phyloP scores from a whole-genome alignment of 495 filamentous ascomycete genomes.

The Neurospora pannonica region DNA sequence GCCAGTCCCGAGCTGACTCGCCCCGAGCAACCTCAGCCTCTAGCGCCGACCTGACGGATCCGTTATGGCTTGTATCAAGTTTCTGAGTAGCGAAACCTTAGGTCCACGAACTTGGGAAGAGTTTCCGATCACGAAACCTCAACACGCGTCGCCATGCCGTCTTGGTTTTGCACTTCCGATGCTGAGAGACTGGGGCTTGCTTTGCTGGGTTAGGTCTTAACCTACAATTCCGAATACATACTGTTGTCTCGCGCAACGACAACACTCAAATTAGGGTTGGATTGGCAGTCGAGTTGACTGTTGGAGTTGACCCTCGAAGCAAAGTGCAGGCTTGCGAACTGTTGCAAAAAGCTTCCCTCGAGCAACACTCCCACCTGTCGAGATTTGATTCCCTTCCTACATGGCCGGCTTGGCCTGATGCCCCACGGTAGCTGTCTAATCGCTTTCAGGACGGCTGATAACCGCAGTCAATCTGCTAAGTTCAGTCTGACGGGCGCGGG shows the following conservation, averaged over 20 bases:
- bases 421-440: not conserved
- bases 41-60: not conserved
- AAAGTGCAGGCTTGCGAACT: not conserved
- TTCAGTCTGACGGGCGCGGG: not conserved
- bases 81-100: not conserved
- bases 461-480: not conserved
- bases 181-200: not conserved
- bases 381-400: not conserved
- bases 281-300: not conserved
- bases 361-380: not conserved
- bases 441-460: not conserved
- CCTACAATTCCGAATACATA: not conserved
- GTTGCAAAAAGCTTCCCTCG: not conserved
- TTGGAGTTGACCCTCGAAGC: not conserved
- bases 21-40: not conserved
- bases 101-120: not conserved
- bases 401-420: not conserved
- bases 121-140: not conserved
- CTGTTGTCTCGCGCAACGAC: not conserved
- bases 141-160: not conserved
- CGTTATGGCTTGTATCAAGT: not conserved
- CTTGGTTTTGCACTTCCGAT: not conserved
- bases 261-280: not conserved
- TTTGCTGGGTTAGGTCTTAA: not conserved
- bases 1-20: not conserved